Conservation (phyloP, 768 basidiomycete species). For the Fistulinella prunicolor region DNA sequence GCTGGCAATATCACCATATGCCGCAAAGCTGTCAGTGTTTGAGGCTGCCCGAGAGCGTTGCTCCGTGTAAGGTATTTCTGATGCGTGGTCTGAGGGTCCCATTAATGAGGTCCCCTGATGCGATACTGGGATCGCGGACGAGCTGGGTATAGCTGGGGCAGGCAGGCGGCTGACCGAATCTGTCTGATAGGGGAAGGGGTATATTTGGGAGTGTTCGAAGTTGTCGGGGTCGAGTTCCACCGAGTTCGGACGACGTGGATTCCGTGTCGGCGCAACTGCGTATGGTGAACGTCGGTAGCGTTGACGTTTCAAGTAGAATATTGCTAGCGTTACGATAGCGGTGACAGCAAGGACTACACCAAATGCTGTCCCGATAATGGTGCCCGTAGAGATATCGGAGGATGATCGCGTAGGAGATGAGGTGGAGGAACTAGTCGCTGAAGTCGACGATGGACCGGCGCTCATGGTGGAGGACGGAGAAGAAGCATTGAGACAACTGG, state of each 20-base stretch:
- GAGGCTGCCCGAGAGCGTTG: conserved; percentile 22
- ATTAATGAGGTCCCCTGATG: conserved; percentile 5
- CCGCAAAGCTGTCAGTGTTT: conserved; percentile 17
- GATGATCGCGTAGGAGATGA: conserved; percentile 20
- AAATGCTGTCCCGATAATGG: conserved; percentile 47
- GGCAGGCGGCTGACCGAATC: conserved; percentile 17
- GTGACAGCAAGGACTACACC: conserved; percentile 54
- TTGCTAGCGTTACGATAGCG: conserved; percentile 46
- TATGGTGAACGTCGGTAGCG: conserved; percentile 27
- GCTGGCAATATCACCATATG: conserved; percentile 17
- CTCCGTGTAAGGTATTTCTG: conserved; percentile 4
- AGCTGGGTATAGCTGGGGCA: conserved; percentile 9
- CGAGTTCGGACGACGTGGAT: conserved; percentile 34
- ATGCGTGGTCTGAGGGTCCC: conserved; percentile 7
- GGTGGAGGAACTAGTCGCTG: conserved; percentile 10
- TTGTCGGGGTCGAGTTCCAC: conserved; percentile 37
- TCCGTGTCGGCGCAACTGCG: conserved; percentile 24
- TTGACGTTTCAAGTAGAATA: conserved; percentile 46
- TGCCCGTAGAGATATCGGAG: conserved; percentile 39
- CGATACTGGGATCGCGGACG: neutral
- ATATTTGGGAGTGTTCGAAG: conserved; percentile 34
- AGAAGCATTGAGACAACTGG: conserved; percentile 47
- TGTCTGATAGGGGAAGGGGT: conserved; percentile 32
- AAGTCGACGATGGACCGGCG: conserved; percentile 22
- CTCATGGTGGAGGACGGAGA: conserved; percentile 55